phyloP scores from a whole-genome alignment of 176 grass and related monocot species.

The Oryza glaberrima region DNA sequence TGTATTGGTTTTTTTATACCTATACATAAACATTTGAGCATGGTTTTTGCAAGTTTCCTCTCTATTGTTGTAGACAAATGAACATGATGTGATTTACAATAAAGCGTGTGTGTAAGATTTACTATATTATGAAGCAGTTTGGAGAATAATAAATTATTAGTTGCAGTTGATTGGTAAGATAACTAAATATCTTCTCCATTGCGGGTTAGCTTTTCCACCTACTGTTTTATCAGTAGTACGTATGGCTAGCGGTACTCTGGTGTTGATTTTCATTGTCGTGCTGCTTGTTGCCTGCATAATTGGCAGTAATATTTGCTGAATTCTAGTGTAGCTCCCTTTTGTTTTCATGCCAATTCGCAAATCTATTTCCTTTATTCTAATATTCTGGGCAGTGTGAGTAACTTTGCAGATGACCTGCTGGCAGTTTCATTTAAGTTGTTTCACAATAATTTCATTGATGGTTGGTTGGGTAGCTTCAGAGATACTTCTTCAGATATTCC shows the following conservation, averaged over 20 bases:
- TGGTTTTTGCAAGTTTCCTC: slow-evolving; percentile 7
- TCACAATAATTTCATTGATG: neutral
- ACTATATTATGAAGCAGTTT: neutral
- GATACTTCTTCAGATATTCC: neutral
- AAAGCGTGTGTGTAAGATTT: neutral
- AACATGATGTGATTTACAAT: neutral
- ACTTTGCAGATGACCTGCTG: slow-evolving; percentile 1
- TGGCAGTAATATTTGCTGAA: neutral
- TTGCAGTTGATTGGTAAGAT: neutral
- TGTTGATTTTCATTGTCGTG: slow-evolving; percentile 1
- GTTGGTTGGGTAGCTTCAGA: slow-evolving; percentile 17
- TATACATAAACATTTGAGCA: no score
- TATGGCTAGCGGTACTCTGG: neutral
- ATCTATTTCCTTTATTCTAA: neutral
- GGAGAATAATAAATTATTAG: neutral
- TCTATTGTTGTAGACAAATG: neutral
- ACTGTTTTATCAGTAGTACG: neutral
- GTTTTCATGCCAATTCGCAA: neutral
- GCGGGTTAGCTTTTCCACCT: neutral
- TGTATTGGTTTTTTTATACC: neutral
- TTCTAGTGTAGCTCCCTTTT: neutral
- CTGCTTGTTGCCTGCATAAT: slow-evolving; percentile 24
- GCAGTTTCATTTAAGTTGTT: neutral
- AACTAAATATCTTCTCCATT: neutral
- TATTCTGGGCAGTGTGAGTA: neutral